phyloP scores from a whole-genome alignment of 2,329 filamentous ascomycete genomes.

The Zasmidium citrigriseum region DNA sequence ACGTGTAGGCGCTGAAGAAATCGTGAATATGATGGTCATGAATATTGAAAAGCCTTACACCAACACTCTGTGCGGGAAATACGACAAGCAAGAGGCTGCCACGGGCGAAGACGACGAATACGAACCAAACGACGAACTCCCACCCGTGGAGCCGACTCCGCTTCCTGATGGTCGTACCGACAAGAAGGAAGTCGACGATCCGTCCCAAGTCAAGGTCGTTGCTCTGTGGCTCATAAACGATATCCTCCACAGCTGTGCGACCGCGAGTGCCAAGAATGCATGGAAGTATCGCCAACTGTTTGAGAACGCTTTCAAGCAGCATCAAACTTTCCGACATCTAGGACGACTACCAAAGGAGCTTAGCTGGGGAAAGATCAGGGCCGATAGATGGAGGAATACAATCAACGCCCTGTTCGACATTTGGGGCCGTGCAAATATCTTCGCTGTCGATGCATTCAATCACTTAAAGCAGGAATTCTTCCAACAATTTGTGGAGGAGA shows the following conservation, averaged over 20 bases:
- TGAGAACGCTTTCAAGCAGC: conserved; percentile 67
- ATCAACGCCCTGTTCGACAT: conserved; percentile 67
- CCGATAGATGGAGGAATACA: conserved; percentile 82
- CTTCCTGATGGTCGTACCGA: conserved; percentile 26
- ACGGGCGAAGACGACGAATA: conserved; percentile 42
- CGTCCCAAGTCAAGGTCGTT: conserved; percentile 72
- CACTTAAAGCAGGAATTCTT: conserved; percentile 71
- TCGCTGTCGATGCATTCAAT: conserved; percentile 73
- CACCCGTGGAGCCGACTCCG: conserved; percentile 39
- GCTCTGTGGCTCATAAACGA: conserved; percentile 80
- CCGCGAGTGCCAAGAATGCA: conserved; percentile 75
- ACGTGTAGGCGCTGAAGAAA: conserved; percentile 80
- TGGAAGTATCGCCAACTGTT: conserved; percentile 86
- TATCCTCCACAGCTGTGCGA: conserved; percentile 74
- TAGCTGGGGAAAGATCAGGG: conserved; percentile 77
- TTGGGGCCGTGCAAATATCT: conserved; percentile 68
- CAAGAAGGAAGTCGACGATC: conserved; percentile 58
- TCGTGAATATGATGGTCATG: conserved; percentile 82
- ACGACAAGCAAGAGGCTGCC: conserved; percentile 48
- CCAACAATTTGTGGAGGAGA: conserved; percentile 64
- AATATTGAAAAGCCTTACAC: conserved; percentile 80
- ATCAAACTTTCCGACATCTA: conserved; percentile 72
- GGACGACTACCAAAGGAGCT: conserved; percentile 71
- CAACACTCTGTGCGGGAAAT: conserved; percentile 67
- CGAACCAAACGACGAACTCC: conserved; percentile 35